Evolutionary conservation across 345 rosid species (phyloP), one percentile per base, ranked within the genome.

Genomic region (Citrus medica): DNA sequence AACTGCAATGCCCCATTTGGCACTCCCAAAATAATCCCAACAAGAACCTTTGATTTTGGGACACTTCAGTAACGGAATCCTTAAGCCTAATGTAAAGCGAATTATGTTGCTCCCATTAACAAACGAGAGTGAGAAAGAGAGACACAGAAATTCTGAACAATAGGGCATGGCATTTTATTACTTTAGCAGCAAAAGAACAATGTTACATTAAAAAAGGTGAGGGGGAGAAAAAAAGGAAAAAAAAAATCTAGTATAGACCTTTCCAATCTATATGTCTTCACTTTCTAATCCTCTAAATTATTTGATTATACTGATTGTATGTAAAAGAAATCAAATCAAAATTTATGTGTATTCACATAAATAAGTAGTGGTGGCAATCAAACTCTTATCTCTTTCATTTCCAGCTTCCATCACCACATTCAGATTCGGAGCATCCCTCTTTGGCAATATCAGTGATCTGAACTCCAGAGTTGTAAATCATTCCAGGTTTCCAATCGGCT

Each of bases 381-480:
- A 28, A 10, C 9, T 13, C 0, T 0, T 46, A 25, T 12, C 8
- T 46, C 28, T n/a, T 25, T 85, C 79, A 85, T 76, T 82, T 88
- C 98, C 97, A 94, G 10, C 14, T 74, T 28, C 83, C 85, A 6
- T 79, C 87, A 46, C 86, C 89, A 65, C 99, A 93, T 6, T 82
- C 86, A 81, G 87, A 93, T 6, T 82, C 86, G 79, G 87, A 51
- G 85, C 99, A 96, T 75, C 93, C 95, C 84, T 96, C 97, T 63
- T 91, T 89, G 12, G 98, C 99, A 74, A 92, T 89, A 56, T 96
- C 98, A 38, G 71, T 77, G 40, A 96, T 92, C 40, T 92, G 98
- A 35, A 94, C 80, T 17, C 97, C 97, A 0, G 97, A 61, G 73
- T 94, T 95, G 69, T 96, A 93, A 1, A 78, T 58, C 51, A 76